Evolutionary conservation across 345 rosid genomes (phyloP), one percentile per base, ranked within the genome.

Genomic region (Citrus maxima): DNA sequence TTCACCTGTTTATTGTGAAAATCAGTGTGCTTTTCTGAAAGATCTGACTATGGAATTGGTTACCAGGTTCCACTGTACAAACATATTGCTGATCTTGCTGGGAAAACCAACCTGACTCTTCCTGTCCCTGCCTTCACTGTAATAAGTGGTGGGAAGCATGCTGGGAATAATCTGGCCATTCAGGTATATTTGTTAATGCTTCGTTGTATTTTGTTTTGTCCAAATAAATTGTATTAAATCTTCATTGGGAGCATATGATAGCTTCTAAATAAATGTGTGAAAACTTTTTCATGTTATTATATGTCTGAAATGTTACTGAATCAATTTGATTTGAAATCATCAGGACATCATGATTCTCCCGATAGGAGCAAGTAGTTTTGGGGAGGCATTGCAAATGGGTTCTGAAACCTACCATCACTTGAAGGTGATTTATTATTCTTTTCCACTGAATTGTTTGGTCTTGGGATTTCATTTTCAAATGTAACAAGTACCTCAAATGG

Each of bases 321-420:
- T 18, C 68, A 55, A 38, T 46, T 55, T 79, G 62, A 73, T 60
- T 76, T 70, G 64, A 79, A 74, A 69, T 70, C 76, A 61, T 65
- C 89, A 96, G 98, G 98, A 96, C 77, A 90, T 96, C 79, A 90
- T 90, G 97, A 85, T 96, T 82, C 89, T 94, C 73, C 99, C 99
- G 37, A 80, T 85, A 82, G 99, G 98, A 80, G 99, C 99, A 46
- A 80, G 77, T 85, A 94, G 88, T 83, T 94, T 94, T 89, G 91
- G 90, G 87, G 99, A 96, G 88, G 99, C 99, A 62, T 81, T 96
- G 80, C 97, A 88, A 80, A 93, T 95, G 95, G 99, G 98, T 81
- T 84, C 99, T 67, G 99, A 96, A 87, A 90, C 95, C 62, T 96
- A 91, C 86, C 95, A 91, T 83, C 99, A 96, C 83, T 89, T 96